phyloP scores from a whole-genome alignment of 768 basidiomycete species.

The Tylopilus sp. region DNA sequence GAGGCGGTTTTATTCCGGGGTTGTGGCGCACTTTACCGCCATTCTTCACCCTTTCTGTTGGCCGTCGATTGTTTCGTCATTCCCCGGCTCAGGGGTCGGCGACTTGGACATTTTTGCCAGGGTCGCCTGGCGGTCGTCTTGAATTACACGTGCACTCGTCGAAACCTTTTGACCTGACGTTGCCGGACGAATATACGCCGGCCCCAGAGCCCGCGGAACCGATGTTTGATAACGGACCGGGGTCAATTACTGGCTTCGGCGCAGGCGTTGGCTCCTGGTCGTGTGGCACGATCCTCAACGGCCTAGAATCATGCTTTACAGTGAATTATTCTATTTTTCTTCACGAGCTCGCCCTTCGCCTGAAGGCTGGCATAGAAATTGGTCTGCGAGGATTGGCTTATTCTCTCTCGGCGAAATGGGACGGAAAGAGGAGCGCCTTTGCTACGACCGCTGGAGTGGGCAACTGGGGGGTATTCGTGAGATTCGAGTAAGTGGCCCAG shows the following conservation, averaged over 20 bases:
- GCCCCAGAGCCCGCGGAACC: conserved; percentile 21
- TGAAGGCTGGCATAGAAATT: conserved; percentile 48
- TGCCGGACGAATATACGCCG: conserved; percentile 21
- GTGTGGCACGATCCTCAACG: conserved; percentile 47
- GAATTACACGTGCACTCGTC: conserved; percentile 44
- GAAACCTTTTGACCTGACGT: conserved; percentile 36
- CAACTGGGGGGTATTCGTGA: conserved; percentile 47
- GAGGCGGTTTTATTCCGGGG: conserved; percentile 36
- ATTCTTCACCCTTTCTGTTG: conserved; percentile 41
- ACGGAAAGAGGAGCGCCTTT: conserved; percentile 40
- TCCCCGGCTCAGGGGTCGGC: conserved; percentile 47
- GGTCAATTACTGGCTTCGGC: conserved; percentile 52
- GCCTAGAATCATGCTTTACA: conserved; percentile 44
- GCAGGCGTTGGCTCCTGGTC: conserved; percentile 45
- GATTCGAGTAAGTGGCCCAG: conserved; percentile 45
- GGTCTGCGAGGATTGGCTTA: conserved; percentile 45
- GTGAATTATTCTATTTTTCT: conserved; percentile 52
- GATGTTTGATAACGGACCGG: conserved; percentile 32
- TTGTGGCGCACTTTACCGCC: conserved; percentile 34
- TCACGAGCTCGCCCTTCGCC: conserved; percentile 50
- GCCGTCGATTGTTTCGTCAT: conserved; percentile 50
- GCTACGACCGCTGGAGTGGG: conserved; percentile 44
- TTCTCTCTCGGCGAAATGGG: conserved; percentile 49
- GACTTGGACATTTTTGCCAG: conserved; percentile 25
- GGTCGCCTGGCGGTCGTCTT: conserved; percentile 26